Evolutionary conservation across 2,329 filamentous ascomycete species (phyloP).

Genomic region (Rhexocercosporidium sp.): DNA sequence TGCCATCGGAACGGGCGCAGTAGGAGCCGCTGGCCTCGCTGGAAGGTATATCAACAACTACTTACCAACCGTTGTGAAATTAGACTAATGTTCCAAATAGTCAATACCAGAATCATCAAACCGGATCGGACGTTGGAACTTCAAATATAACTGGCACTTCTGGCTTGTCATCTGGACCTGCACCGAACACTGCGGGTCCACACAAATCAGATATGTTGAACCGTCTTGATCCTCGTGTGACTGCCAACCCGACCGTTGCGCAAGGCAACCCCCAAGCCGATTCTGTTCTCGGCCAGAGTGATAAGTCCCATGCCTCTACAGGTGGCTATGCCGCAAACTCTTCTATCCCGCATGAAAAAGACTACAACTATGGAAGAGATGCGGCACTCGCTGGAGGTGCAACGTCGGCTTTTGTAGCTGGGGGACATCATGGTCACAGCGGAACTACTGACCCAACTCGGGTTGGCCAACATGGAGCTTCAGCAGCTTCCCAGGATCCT

Average conservation of each 20-base stretch:
- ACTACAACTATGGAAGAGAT: conserved; percentile 27
- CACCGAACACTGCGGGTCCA: conserved; percentile 42
- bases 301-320: neutral
- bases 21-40: conserved; percentile 20
- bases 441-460: neutral
- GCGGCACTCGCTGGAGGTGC: conserved; percentile 15
- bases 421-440: conserved; percentile 21
- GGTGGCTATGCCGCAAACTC: neutral
- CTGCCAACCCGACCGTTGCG: conserved; percentile 30
- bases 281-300: neutral
- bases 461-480: neutral
- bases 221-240: conserved; percentile 47
- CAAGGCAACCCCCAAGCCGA: conserved; percentile 4
- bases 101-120: conserved; percentile 17
- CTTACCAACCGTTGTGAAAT: neutral
- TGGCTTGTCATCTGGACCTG: conserved; percentile 23
- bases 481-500: neutral
- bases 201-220: conserved; percentile 46
- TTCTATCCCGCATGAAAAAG: conserved; percentile 2
- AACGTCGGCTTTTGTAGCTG: conserved; percentile 5
- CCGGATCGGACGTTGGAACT: neutral
- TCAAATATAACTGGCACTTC: neutral
- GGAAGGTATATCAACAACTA: conserved; percentile 13
- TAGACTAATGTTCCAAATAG: neutral
- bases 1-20: conserved; percentile 17